phyloP scores from a whole-genome alignment of 176 grass and related monocot species.

The Bonia amplexicaulis region DNA sequence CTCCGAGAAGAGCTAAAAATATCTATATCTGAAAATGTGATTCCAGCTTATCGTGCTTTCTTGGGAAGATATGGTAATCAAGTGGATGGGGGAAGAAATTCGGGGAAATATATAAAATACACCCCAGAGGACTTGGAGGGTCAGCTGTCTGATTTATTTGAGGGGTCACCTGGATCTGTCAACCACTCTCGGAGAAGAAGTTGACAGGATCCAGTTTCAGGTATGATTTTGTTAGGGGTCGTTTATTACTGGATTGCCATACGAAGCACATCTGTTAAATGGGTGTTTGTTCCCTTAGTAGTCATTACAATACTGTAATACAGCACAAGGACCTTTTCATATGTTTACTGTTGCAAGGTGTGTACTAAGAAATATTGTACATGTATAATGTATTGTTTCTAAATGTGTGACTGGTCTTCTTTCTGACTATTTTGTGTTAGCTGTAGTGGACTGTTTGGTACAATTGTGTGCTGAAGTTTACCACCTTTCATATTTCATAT shows the following conservation, averaged over 20 bases:
- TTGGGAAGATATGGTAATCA: conserved; percentile 77
- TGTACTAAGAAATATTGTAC: conserved; percentile 27
- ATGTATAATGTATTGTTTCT: conserved; percentile 14
- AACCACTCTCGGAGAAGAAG: conserved; percentile 56
- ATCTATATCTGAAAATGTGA: conserved; percentile 86
- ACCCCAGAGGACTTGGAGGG: conserved; percentile 83
- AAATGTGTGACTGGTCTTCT: not conserved
- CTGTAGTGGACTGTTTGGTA: not conserved
- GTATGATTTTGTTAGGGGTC: conserved; percentile 31
- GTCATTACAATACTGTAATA: conserved; percentile 25
- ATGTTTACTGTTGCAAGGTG: not conserved
- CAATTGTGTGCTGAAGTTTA: not conserved
- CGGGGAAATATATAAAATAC: conserved; percentile 75
- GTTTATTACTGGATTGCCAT: conserved; percentile 6
- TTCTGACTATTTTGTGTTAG: not conserved
- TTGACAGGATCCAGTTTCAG: conserved; percentile 18
- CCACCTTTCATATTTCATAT: not conserved
- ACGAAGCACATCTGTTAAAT: conserved; percentile 17
- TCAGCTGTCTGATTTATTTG: conserved; percentile 76
- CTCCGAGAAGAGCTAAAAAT: conserved; percentile 92
- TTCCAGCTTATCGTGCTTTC: conserved; percentile 87
- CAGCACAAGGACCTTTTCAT: not conserved
- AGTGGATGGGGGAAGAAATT: conserved; percentile 64
- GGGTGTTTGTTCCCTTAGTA: conserved; percentile 22
- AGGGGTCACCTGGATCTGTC: conserved; percentile 50